Base-by-base conservation (phyloP, 1,139 yeast species). In the Geotrichum macrosporum region DNA sequence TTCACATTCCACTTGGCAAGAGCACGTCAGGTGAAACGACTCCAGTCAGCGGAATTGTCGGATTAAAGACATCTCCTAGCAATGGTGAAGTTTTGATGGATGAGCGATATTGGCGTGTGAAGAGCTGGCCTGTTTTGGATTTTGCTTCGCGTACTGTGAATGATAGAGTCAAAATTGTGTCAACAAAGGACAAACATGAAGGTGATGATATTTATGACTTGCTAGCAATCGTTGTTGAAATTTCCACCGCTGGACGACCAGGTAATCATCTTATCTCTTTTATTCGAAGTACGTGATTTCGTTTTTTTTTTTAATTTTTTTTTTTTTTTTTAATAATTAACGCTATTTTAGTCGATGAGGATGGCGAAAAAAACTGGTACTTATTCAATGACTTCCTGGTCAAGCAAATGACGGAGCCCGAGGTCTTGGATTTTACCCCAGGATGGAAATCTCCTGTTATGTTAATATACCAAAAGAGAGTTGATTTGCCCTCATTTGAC, bases 321-420 rank as follows among this genome's bases (percentile, higher is more conserved):
- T 12, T 12, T 6, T 35, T 10, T 19, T 35, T 19, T 3, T 16
- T 12, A 5, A 3, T 22, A 12, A 2, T 3, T 35, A 21, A 35
- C 29, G 13, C n/a, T 8, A 10, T 22, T 4, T 4, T 26, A 36
- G 34, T 78, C n/a, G 69, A 64, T 13, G 73, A 71, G 42, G 54
- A 55, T 4, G 43, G 50, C 2, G 46, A 55, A 31, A 48, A 45
- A 44, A 72, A 72, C 47, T 94, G 99, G 98, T 78, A 75, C 56
- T 65, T 94, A 58, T 88, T 94, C 64, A 94, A 94, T 61, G 97
- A 94, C 64, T 94, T 89, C 65, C 69, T 92, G 57, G 97, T 88
- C n/a, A 77, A 80, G 62, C 81, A 81, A 20, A 74, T 94, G 1
- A 73, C 82, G 0, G 85, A 81, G 54, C 71, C 69, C 20, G 88